Conservation (phyloP, 2,329 filamentous ascomycete genomes). For the Clarireedia paspali region DNA sequence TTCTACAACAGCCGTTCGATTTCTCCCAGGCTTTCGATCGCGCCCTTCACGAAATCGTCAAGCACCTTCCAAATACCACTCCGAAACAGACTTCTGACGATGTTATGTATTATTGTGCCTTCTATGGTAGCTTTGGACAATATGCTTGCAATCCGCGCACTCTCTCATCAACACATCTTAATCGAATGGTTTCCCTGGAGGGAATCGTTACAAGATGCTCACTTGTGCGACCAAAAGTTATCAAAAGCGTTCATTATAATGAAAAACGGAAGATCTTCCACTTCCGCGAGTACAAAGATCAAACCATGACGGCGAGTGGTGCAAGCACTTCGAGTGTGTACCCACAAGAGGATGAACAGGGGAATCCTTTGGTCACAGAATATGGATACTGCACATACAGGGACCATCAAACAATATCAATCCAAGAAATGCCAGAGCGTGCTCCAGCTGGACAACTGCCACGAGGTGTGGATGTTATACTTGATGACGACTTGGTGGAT, state of each 20-base stretch:
- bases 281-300: slow-evolving; percentile 85
- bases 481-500: slow-evolving; percentile 95
- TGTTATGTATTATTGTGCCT: slow-evolving; percentile 92
- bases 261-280: slow-evolving; percentile 81
- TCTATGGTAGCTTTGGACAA: slow-evolving; percentile 89
- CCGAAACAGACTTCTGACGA: slow-evolving; percentile 71
- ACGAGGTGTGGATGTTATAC: slow-evolving; percentile 88
- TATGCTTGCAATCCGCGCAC: slow-evolving; percentile 93
- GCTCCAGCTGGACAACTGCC: slow-evolving; percentile 93
- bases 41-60: slow-evolving; percentile 82
- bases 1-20: slow-evolving; percentile 83
- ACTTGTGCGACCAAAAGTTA: slow-evolving; percentile 90
- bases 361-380: slow-evolving; percentile 87
- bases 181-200: slow-evolving; percentile 95
- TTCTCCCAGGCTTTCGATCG: slow-evolving; percentile 81
- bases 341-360: slow-evolving; percentile 85
- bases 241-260: slow-evolving; percentile 96
- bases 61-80: slow-evolving; percentile 67
- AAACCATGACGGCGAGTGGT: slow-evolving; percentile 89
- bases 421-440: slow-evolving; percentile 98
- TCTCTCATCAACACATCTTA: slow-evolving; percentile 79
- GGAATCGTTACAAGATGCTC: slow-evolving; percentile 97
- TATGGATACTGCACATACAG: slow-evolving; percentile 94
- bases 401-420: slow-evolving; percentile 95
- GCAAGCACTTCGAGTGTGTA: slow-evolving; percentile 88